A percentile compares a stretch with the other conserved stretches of the same genome.
These are phyloP conservation scores for Rhytidiadelphus loreus DNA, from an alignment of 225 moss, liverwort and hornwort species.

Conservation along the genomic window DNA sequence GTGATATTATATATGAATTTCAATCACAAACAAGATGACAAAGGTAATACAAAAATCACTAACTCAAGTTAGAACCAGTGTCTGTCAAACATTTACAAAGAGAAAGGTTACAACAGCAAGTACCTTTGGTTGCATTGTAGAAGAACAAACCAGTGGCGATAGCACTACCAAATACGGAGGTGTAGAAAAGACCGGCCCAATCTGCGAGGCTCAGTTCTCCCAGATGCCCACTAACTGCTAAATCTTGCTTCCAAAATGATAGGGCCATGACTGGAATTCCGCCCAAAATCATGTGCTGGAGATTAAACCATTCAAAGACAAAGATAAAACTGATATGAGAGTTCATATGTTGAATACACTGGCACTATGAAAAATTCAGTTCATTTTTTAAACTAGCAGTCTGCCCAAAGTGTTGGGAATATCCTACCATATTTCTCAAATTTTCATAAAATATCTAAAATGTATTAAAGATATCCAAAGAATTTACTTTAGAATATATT, in stretches of 20 bases:
- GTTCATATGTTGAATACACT: too few relatives aligned
- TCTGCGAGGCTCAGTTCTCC: constrained; percentile 47
- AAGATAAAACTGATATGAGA: not conserved
- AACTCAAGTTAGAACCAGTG: not conserved
- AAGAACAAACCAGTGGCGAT: constrained; percentile 64
- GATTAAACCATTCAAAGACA: not conserved
- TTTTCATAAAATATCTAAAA: not conserved
- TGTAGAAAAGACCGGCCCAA: constrained; percentile 63
- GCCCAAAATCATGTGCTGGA: constrained; percentile 30
- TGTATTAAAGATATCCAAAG: not conserved
- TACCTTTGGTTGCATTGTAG: constrained; percentile 23
- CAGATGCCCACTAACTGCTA: constrained; percentile 60
- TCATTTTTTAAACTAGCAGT: too few relatives aligned
- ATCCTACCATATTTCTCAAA: not conserved
- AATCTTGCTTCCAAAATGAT: constrained; percentile 65
- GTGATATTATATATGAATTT: not conserved
- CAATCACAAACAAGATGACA: not conserved
- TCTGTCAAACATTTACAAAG: not conserved
- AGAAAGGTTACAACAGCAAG: not conserved
- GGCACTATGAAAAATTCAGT: not conserved
- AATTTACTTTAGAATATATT: not conserved
- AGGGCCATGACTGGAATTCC: constrained; percentile 4
- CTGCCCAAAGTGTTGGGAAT: not conserved
- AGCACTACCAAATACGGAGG: constrained; percentile 74
- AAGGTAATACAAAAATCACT: not conserved